Conservation (phyloP, 345 rosid genomes). For the Euphorbia pulcherrima region DNA sequence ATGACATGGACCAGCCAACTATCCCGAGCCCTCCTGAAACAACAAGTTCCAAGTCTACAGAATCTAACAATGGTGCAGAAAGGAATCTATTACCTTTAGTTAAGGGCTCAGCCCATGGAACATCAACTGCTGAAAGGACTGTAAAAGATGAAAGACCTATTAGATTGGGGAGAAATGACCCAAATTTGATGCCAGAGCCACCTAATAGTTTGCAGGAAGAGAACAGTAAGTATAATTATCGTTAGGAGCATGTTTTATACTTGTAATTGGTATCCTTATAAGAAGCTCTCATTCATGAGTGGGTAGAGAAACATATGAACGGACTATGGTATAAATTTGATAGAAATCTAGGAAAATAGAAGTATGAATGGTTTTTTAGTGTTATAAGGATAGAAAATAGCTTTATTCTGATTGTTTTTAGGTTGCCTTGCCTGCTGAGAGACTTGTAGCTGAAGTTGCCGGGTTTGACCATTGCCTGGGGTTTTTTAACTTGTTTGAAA, state of each 20-base stretch:
- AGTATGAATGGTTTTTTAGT: not conserved
- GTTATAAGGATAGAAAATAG: not conserved
- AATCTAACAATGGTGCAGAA: slow-evolving; percentile 37
- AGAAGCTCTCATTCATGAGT: not conserved
- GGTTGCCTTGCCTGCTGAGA: not conserved
- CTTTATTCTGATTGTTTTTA: not conserved
- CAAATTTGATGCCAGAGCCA: slow-evolving; percentile 46
- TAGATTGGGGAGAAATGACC: slow-evolving; percentile 41
- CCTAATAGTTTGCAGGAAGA: slow-evolving; percentile 53
- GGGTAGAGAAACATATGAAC: not conserved
- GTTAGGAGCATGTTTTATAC: not conserved
- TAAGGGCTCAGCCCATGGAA: slow-evolving; percentile 46
- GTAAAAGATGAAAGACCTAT: slow-evolving; percentile 49
- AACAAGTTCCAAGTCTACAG: slow-evolving; percentile 41
- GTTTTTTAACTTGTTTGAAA: no score
- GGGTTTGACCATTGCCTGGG: not conserved
- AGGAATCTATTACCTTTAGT: slow-evolving; percentile 38
- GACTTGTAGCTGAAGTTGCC: not conserved
- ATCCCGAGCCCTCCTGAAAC: slow-evolving; percentile 40
- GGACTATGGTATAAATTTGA: not conserved
- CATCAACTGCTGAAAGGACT: slow-evolving; percentile 49
- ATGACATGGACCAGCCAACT: slow-evolving; percentile 52
- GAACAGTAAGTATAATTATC: slow-evolving; percentile 45
- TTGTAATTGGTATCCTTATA: not conserved
- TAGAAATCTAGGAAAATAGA: not conserved